phyloP scores from a whole-genome alignment of 345 rosid species.

The Moricandia moricandioides region DNA sequence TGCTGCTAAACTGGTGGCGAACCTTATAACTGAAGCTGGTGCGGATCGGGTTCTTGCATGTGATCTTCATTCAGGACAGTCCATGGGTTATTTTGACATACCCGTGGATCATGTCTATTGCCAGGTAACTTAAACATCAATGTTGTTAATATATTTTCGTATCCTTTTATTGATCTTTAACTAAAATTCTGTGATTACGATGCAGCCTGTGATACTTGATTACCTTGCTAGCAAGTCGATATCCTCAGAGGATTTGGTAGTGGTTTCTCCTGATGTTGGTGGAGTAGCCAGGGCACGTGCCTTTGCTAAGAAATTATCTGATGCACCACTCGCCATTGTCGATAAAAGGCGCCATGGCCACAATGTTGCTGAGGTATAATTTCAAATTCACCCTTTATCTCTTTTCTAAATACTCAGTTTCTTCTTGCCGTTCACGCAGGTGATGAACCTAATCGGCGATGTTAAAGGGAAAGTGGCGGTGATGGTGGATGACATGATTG shows the following conservation, averaged over 20 bases:
- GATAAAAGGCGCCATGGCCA: constrained; percentile 99
- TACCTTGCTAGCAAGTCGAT: constrained; percentile 96
- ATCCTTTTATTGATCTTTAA: background rate
- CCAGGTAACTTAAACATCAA: constrained; percentile 47
- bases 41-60: constrained; percentile 96
- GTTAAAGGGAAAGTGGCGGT: constrained; percentile 97
- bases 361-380: constrained; percentile 91
- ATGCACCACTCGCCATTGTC: constrained; percentile 95
- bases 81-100: constrained; percentile 99
- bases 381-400: background rate
- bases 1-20: constrained; percentile 95
- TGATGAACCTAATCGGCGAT: constrained; percentile 96
- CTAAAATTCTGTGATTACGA: constrained; percentile 1
- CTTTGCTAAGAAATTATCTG: constrained; percentile 91
- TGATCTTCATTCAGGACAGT: constrained; percentile 99
- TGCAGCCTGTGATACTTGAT: constrained; percentile 95
- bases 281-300: constrained; percentile 98
- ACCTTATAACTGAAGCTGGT: constrained; percentile 94
- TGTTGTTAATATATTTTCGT: background rate
- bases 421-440: constrained; percentile 38
- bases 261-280: constrained; percentile 99
- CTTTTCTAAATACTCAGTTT: background rate
- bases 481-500: constrained; percentile 99
- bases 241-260: constrained; percentile 80
- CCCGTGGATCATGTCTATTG: constrained; percentile 96